Base-by-base conservation (phyloP, 2,329 filamentous ascomycete genomes). In the Pestalotiopsis sp. region DNA sequence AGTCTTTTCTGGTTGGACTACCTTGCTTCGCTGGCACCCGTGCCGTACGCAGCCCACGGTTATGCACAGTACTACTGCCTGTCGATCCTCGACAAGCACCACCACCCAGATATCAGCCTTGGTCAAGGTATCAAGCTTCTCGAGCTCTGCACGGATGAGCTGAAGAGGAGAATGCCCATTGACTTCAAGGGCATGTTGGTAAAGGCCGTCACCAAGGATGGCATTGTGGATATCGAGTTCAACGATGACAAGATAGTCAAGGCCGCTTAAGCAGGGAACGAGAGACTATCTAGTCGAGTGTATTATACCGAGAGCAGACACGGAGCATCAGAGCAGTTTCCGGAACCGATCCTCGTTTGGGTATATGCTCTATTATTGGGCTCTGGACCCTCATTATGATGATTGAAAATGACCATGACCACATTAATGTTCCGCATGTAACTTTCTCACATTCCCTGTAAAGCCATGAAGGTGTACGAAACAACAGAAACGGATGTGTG, bases 41-140 rank as follows among this genome's bases (percentile, higher is more conserved):
- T 99, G 62, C 96, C 96, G 67, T 99, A 99, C 79, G 97, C 96
- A 63, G 96, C 96, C 70, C 97, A 99, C 77, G 96, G 96, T 75
- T 99, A 99, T 83, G 96, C 96, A 75, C 96, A 99, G 92, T 98
- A 98, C 87, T 99, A 99, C 87, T 99, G 96, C 81, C 88, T 99
- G 70, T 97, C 94, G 6, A 97, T 97, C 75, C 90, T 99, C 65
- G 96, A 99, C 85, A 99, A 99, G 86, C 96, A 99, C 81, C 96
- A 99, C 81, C 93, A 98, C 78, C 95, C 96, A 62, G 92, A 98
- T 78, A 98, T 99, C 81, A 89, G 88, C 70, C 90, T 96, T 67
- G 94, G 92, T 71, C 89, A 97, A 81, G 96, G 96, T 68, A 89
- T 97, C 83, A 96, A 97, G 86, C 90, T 99, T 71, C 85, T 99